Evolutionary conservation across 495 filamentous ascomycete species (phyloP).

Genomic region (Endocarpon pusillum): DNA sequence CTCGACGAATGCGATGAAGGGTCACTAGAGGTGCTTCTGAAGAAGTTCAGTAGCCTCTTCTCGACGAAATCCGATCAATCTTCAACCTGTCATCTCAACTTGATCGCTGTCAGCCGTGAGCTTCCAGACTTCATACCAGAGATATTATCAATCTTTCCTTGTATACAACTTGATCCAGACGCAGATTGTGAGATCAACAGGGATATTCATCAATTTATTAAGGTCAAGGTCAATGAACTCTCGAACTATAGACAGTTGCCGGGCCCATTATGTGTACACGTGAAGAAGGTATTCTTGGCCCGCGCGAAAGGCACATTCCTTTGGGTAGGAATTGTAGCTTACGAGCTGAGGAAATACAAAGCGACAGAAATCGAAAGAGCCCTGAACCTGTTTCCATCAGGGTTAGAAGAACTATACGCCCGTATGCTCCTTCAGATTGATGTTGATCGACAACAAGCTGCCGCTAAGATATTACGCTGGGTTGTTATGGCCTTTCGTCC

Average conservation of each 20-base stretch:
- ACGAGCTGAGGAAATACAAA: conserved; percentile 18
- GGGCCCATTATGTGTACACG: conserved; percentile 8
- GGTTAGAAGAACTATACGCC: conserved; percentile 16
- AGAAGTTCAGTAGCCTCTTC: conserved; percentile 14
- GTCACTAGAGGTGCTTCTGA: conserved; percentile 18
- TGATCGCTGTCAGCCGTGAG: conserved; percentile 21
- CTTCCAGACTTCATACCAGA: conserved; percentile 17
- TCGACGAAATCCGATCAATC: conserved; percentile 6
- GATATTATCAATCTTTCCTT: conserved; percentile 9
- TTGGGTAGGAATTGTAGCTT: conserved; percentile 27
- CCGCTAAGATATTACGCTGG: conserved; percentile 16
- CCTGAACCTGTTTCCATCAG: conserved; percentile 13
- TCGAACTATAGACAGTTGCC: conserved; percentile 11
- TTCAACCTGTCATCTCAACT: conserved; percentile 12
- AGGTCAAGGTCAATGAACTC: conserved; percentile 20
- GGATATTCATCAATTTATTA: conserved; percentile 21
- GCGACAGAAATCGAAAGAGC: conserved; percentile 10
- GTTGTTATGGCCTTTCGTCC: conserved; percentile 16
- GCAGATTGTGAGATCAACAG: conserved; percentile 13
- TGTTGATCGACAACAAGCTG: conserved; percentile 9
- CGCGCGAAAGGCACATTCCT: conserved; percentile 28
- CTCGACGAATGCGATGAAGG: conserved; percentile 30
- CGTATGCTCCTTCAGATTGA: conserved; percentile 20
- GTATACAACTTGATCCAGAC: conserved; percentile 14
- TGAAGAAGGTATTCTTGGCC: conserved; percentile 15